Percentiles rank a stretch among this genome's conserved stretches.
Conservation (phyloP, 2,329 filamentous ascomycete species). For the Fusarium papillatum region DNA sequence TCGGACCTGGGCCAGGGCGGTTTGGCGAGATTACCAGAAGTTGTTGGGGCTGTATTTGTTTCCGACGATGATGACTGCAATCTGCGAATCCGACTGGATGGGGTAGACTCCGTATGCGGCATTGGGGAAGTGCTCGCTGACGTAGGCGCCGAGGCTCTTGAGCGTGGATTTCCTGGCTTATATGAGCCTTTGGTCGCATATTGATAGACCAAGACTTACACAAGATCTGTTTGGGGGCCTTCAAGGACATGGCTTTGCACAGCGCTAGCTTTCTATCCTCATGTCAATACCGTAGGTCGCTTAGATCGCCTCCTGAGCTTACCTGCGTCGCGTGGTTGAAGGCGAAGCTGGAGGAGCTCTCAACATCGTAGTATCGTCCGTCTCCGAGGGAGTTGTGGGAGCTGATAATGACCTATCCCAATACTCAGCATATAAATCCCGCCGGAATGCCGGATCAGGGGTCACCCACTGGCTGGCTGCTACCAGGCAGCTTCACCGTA, state of each 20-base stretch:
- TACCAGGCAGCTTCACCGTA: constrained; percentile 90
- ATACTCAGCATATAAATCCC: constrained; percentile 20
- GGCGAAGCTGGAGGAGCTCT: constrained; percentile 88
- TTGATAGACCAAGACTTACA: constrained; percentile 67
- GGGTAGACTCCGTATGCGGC: constrained; percentile 88
- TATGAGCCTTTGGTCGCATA: constrained; percentile 28
- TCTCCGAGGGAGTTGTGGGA: constrained; percentile 85
- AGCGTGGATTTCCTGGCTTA: constrained; percentile 81
- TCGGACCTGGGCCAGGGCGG: not conserved
- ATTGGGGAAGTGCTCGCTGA: constrained; percentile 89
- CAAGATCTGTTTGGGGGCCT: constrained; percentile 80
- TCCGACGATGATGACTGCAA: constrained; percentile 88
- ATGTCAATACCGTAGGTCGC: constrained; percentile 24
- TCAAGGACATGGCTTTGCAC: constrained; percentile 86
- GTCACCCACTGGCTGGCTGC: constrained; percentile 70
- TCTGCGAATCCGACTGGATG: constrained; percentile 78
- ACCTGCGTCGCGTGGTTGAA: constrained; percentile 90
- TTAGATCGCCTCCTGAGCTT: constrained; percentile 31
- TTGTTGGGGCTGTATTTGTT: constrained; percentile 99
- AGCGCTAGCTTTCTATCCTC: constrained; percentile 79
- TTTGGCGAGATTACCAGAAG: constrained; percentile 79
- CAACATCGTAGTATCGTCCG: constrained; percentile 90
- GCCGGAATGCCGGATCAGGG: not conserved
- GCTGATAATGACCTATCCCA: constrained; percentile 82
- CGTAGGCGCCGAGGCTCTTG: constrained; percentile 82